Conservation (phyloP, 805 yeast genomes). For the Brettanomyces nanus region DNA sequence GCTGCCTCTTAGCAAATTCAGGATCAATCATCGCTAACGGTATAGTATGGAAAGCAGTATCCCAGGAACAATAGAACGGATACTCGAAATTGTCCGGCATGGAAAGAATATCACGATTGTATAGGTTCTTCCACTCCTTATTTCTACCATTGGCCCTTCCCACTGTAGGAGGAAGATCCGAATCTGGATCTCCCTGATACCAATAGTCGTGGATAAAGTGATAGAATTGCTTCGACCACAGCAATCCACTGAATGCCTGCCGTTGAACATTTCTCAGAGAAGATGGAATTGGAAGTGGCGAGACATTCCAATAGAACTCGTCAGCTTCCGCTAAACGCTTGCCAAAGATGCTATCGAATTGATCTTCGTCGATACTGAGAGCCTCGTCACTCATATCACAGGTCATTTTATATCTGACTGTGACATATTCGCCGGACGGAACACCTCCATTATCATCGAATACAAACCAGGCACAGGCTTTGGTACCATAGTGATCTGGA, state of each 20-base stretch:
- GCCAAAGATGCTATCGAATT: conserved; percentile 59
- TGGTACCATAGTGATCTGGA: conserved; percentile 68
- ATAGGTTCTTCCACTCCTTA: conserved; percentile 81
- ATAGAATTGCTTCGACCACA: conserved; percentile 92
- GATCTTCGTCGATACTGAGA: conserved; percentile 55
- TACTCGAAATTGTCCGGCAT: conserved; percentile 96
- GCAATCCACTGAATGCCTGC: conserved; percentile 88
- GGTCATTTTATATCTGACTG: conserved; percentile 65
- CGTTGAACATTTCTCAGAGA: conserved; percentile 77
- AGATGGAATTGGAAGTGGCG: conserved; percentile 78
- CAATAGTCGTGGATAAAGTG: conserved; percentile 80
- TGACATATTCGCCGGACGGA: conserved; percentile 81
- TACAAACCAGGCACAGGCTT: conserved; percentile 74
- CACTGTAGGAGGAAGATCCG: conserved; percentile 67
- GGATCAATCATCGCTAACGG: conserved; percentile 94
- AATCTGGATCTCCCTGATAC: conserved; percentile 77
- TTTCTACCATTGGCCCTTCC: conserved; percentile 85
- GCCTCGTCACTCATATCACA: conserved; percentile 25
- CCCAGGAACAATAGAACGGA: conserved; percentile 97
- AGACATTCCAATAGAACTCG: conserved; percentile 81
- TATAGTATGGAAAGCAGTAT: conserved; percentile 88
- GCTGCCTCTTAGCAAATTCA: conserved; percentile 80
- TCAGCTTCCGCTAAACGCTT: conserved; percentile 83
- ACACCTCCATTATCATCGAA: conserved; percentile 73
- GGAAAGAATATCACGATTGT: conserved; percentile 79